phyloP scores from a whole-genome alignment of 2,329 filamentous ascomycete genomes.

The Blastomyces gilchristii region DNA sequence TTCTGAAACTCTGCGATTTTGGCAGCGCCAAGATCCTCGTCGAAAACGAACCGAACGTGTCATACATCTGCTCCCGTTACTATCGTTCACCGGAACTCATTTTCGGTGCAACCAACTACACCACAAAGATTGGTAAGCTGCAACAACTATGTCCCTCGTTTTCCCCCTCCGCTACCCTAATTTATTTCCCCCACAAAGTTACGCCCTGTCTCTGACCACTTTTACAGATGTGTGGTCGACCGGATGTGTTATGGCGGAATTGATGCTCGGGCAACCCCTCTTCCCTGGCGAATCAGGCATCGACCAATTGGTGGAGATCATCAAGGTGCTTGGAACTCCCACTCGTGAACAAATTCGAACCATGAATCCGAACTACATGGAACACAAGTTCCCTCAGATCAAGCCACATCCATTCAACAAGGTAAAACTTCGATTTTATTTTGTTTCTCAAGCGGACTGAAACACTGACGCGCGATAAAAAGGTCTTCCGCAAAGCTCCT shows the following conservation, averaged over 20 bases:
- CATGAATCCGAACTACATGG: slow-evolving; percentile 99
- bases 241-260: slow-evolving; percentile 96
- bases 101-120: slow-evolving; percentile 98
- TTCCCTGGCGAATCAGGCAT: slow-evolving; percentile 98
- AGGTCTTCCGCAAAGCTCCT: slow-evolving; percentile 94
- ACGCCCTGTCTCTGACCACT: slow-evolving; percentile 12
- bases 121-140: slow-evolving; percentile 90
- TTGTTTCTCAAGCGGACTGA: background rate
- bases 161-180: too few relatives aligned
- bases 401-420: slow-evolving; percentile 99
- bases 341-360: slow-evolving; percentile 97
- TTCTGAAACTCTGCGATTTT: slow-evolving; percentile 97
- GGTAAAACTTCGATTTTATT: slow-evolving; percentile 32
- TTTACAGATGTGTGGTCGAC: slow-evolving; percentile 92
- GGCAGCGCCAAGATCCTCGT: slow-evolving; percentile 97
- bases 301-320: slow-evolving; percentile 96
- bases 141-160: background rate
- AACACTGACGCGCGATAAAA: background rate
- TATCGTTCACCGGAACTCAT: slow-evolving; percentile 97
- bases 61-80: slow-evolving; percentile 98
- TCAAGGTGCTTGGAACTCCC: slow-evolving; percentile 94
- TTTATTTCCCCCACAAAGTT: background rate
- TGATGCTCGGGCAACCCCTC: slow-evolving; percentile 95
- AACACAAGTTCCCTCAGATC: slow-evolving; percentile 99
- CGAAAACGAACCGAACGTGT: slow-evolving; percentile 97